phyloP scores from a whole-genome alignment of 2,329 filamentous ascomycete genomes.

The Venturiaceae sp. region DNA sequence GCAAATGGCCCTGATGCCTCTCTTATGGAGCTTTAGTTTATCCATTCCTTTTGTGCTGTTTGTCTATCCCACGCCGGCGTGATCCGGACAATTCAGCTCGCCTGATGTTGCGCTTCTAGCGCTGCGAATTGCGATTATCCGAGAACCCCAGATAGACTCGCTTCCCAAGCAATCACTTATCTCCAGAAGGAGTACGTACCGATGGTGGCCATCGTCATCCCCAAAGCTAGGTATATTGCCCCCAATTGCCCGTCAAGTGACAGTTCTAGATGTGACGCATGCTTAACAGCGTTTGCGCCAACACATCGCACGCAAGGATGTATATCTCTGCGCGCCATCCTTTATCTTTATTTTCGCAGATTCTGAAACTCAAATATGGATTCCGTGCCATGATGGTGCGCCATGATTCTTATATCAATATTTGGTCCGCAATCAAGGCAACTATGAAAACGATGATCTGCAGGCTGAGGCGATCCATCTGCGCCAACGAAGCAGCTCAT shows the following conservation, averaged over 20 bases:
- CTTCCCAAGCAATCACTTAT: not conserved
- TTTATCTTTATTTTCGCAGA: not conserved
- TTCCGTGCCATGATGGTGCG: not conserved
- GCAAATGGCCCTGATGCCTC: not conserved
- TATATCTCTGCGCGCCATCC: not conserved
- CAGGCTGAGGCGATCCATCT: not conserved
- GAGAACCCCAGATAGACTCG: not conserved
- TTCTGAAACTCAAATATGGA: not conserved
- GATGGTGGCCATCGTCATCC: not conserved
- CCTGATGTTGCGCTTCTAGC: not conserved
- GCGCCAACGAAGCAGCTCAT: constrained; percentile 1
- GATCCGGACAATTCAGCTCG: not conserved
- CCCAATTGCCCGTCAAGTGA: not conserved
- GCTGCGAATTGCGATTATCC: not conserved
- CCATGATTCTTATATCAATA: not conserved
- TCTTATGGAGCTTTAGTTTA: not conserved
- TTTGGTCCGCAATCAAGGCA: not conserved
- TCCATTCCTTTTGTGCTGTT: not conserved
- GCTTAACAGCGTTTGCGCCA: not conserved
- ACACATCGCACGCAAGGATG: not conserved
- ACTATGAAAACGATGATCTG: not conserved
- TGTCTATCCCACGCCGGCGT: not conserved
- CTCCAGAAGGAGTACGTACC: not conserved
- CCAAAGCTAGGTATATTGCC: not conserved
- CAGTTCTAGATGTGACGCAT: not conserved